These are phyloP conservation scores for Conringia planisiliqua DNA, from an alignment of 345 rosid genomes.

Conservation along the genomic window DNA sequence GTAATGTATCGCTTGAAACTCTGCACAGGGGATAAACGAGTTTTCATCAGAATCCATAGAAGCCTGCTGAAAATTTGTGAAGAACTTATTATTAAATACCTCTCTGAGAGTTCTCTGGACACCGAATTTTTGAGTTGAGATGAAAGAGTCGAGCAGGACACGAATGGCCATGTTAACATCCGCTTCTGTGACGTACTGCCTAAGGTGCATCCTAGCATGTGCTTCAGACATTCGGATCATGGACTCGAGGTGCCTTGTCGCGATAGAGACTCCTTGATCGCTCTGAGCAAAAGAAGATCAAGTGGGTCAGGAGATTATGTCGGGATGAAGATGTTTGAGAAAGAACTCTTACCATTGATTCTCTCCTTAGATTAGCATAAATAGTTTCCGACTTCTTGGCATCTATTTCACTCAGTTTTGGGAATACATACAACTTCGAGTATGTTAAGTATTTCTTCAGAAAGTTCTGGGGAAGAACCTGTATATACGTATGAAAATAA, in stretches of 20 bases:
- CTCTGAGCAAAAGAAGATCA: slow-evolving; percentile 42
- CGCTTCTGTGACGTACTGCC: slow-evolving; percentile 87
- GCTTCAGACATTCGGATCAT: slow-evolving; percentile 99
- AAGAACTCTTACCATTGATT: slow-evolving; percentile 56
- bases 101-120: slow-evolving; percentile 88
- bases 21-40: slow-evolving; percentile 41
- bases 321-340: not conserved
- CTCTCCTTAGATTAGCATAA: slow-evolving; percentile 86
- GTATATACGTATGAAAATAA: slow-evolving; percentile 8
- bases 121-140: slow-evolving; percentile 93
- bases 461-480: slow-evolving; percentile 78
- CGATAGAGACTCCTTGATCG: slow-evolving; percentile 96
- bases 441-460: slow-evolving; percentile 91
- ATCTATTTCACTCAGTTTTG: slow-evolving; percentile 76
- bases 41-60: not conserved
- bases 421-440: slow-evolving; percentile 87
- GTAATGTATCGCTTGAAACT: slow-evolving; percentile 90
- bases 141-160: slow-evolving; percentile 86
- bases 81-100: slow-evolving; percentile 40
- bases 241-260: slow-evolving; percentile 97
- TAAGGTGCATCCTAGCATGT: slow-evolving; percentile 97
- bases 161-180: slow-evolving; percentile 95
- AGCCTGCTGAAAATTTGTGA: not conserved
- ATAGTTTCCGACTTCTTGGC: slow-evolving; percentile 85
- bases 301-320: not conserved